These are phyloP conservation scores for Apiotrichum gracile DNA, from an alignment of 1,284 basidiomycete species.

Conservation along the genomic window DNA sequence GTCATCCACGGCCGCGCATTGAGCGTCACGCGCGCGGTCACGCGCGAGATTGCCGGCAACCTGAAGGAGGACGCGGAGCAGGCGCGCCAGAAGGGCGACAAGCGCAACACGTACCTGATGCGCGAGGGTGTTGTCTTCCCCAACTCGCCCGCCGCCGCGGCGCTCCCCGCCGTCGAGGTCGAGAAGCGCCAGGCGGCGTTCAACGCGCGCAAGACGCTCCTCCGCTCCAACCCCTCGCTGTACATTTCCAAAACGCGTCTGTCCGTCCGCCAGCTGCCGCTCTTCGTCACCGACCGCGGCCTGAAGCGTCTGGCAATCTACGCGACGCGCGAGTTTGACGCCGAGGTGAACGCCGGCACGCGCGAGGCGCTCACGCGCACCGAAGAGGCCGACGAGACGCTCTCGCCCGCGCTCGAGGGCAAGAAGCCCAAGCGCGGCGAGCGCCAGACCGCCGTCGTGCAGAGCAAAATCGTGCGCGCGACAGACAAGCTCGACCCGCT, in stretches of 20 bases:
- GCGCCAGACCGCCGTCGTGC: conserved; percentile 58
- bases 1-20: conserved; percentile 90
- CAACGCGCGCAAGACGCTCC: conserved; percentile 68
- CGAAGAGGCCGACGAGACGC: conserved; percentile 57
- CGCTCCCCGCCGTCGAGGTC: conserved; percentile 64
- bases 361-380: conserved; percentile 64
- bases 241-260: conserved; percentile 92
- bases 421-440: conserved; percentile 48
- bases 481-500: conserved; percentile 78
- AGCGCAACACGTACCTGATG: conserved; percentile 91
- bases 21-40: conserved; percentile 84
- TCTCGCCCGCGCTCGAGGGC: conserved; percentile 46
- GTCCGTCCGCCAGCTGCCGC: conserved; percentile 84
- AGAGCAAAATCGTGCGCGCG: conserved; percentile 79
- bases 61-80: conserved; percentile 81
- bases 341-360: conserved; percentile 64
- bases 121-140: conserved; percentile 92
- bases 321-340: conserved; percentile 70
- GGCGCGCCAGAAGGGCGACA: conserved; percentile 82
- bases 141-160: conserved; percentile 68
- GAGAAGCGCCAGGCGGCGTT: conserved; percentile 77
- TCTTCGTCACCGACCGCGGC: conserved; percentile 81
- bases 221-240: conserved; percentile 85
- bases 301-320: conserved; percentile 82
- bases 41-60: conserved; percentile 75